These are phyloP conservation scores for Pezicula carpinea DNA, from an alignment of 2,329 filamentous ascomycete genomes.

Conservation along the genomic window DNA sequence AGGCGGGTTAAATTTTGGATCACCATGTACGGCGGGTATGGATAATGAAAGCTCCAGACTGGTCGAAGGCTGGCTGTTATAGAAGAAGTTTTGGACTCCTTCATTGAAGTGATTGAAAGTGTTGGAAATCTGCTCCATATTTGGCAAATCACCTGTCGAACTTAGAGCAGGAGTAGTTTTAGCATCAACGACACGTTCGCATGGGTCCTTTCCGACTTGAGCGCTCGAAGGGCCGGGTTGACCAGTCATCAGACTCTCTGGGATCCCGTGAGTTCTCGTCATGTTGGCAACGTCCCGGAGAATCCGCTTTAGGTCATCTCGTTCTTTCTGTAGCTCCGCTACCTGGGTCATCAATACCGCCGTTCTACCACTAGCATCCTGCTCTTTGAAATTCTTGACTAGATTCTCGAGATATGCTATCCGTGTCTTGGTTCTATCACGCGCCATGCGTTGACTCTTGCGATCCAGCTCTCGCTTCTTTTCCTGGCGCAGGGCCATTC, in stretches of 20 bases:
- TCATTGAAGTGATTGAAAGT: too few relatives aligned
- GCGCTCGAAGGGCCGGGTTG: too few relatives aligned
- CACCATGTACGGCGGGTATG: too few relatives aligned
- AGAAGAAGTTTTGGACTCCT: too few relatives aligned
- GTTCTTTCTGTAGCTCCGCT: background rate
- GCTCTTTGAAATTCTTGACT: background rate
- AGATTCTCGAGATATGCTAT: background rate
- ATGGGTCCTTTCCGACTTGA: too few relatives aligned
- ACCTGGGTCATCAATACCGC: background rate
- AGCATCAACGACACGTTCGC: too few relatives aligned
- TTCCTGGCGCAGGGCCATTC: too few relatives aligned
- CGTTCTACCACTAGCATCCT: background rate
- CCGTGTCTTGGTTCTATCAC: background rate
- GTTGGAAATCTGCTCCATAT: background rate
- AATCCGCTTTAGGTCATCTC: background rate
- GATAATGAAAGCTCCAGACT: background rate
- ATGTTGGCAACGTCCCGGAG: background rate
- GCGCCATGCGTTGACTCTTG: background rate
- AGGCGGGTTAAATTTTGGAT: too few relatives aligned
- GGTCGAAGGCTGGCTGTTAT: background rate
- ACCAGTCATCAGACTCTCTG: too few relatives aligned
- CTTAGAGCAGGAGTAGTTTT: too few relatives aligned
- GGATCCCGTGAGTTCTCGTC: background rate
- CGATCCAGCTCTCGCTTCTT: background rate
- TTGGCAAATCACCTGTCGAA: too few relatives aligned